These are phyloP conservation scores for Capronia epimyces DNA, from an alignment of 2,329 filamentous ascomycete species.

Conservation along the genomic window DNA sequence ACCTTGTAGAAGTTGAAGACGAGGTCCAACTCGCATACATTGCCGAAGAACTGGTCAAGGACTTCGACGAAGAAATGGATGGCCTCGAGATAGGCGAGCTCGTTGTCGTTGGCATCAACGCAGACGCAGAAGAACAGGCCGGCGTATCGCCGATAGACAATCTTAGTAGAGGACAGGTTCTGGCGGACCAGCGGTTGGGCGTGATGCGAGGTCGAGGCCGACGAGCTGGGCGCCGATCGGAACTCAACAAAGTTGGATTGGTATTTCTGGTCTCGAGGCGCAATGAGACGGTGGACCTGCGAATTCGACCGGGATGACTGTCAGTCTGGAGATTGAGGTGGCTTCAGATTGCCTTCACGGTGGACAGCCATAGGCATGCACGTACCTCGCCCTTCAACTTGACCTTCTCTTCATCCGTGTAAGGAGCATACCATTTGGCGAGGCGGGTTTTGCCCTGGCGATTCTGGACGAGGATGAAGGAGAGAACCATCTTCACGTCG, in stretches of 20 bases:
- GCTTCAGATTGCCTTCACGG: too few relatives aligned
- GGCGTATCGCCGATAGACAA: constrained; percentile 95
- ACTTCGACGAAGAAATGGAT: constrained; percentile 99
- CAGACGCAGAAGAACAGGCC: constrained; percentile 99
- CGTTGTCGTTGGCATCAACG: constrained; percentile 98
- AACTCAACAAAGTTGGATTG: constrained; percentile 99
- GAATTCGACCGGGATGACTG: not conserved
- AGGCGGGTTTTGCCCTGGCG: constrained; percentile 96
- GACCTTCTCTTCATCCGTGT: constrained; percentile 98
- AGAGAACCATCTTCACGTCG: constrained; percentile 55
- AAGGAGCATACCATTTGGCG: constrained; percentile 98
- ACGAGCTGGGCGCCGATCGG: constrained; percentile 33
- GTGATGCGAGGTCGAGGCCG: constrained; percentile 13
- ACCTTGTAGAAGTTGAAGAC: constrained; percentile 74
- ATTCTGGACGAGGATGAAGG: constrained; percentile 86
- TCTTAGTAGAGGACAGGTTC: constrained; percentile 60
- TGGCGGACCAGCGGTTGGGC: constrained; percentile 26
- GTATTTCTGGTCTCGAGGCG: constrained; percentile 97
- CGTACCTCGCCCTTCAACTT: constrained; percentile 93
- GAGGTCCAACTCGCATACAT: constrained; percentile 95
- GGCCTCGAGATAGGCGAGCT: constrained; percentile 91
- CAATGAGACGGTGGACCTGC: constrained; percentile 94
- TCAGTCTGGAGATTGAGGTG: too few relatives aligned
- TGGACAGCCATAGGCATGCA: too few relatives aligned
- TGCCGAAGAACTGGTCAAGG: constrained; percentile 96